Evolutionary conservation across 352 stramenopile species (phyloP), one percentile per base, ranked within the genome.

Genomic region (Elongisporangium prolatum): DNA sequence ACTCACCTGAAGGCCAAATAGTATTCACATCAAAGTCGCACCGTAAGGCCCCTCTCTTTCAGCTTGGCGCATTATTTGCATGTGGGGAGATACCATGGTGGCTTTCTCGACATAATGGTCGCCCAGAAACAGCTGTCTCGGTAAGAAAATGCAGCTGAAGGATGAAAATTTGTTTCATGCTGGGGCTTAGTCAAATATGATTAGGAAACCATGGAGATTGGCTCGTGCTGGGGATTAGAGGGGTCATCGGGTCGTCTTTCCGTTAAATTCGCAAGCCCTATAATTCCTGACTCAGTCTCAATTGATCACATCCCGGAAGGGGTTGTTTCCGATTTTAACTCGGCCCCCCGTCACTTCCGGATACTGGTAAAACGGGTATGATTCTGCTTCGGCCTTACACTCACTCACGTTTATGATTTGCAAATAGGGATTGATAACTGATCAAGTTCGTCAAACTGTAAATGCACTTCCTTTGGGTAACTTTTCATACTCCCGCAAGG

Each of bases 171-270:
- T 10, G 10, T 38, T 54, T 38, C 20, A 18, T n/a, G 57, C 24
- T 53, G 17, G 21, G 37, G 64, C 21, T 68, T 25, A 48, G 3
- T 48, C 44, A 38, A 7, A 17, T 60, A 44, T 48, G 2, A 7
- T 48, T 34, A 92, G 81, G 78, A 91, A 82, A 91, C 84, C 16
- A 89, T 88, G 64, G 85, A 91, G 58, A 83, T 95, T 14, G 88
- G 88, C 14, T 90, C 77, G 44, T 96, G 88, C 60, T 96, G 86
- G 84, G 76, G 74, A 20, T 72, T 95, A 34, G 56, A 59, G 6
- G 79, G 84, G 0, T 60, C 69, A 5, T 71, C 63, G 8, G 88
- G 86, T 18, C 84, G 74, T 10, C 70, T 96, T 13, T 91, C 88
- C 0, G 76, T 96, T 16, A 84, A 84, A 24, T 90, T 96, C 44